phyloP scores from a whole-genome alignment of 179 eudicot genomes.

The Spergularia azorica region DNA sequence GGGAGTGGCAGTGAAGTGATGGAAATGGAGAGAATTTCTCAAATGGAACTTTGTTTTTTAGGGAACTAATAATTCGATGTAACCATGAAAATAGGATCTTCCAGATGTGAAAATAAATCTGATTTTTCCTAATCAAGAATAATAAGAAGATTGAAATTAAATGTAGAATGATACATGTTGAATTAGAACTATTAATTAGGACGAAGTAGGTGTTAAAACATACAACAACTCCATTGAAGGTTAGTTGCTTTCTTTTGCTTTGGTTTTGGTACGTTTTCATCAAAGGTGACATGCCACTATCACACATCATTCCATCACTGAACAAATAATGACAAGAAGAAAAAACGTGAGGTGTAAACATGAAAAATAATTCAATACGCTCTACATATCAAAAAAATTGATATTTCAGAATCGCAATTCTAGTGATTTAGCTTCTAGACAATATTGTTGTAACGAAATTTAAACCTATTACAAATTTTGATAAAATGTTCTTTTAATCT shows the following conservation, averaged over 20 bases:
- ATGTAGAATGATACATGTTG: too few relatives aligned
- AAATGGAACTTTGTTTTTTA: neutral
- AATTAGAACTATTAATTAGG: neutral
- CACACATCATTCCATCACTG: neutral
- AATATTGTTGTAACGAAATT: too few relatives aligned
- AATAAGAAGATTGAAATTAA: neutral
- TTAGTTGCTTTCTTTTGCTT: neutral
- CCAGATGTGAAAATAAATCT: conserved; percentile 4
- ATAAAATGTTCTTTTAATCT: too few relatives aligned
- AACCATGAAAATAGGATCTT: conserved; percentile 17
- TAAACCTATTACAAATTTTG: too few relatives aligned
- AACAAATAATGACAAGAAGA: neutral
- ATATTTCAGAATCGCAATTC: too few relatives aligned
- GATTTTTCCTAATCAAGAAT: conserved; percentile 12
- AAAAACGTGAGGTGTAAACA: neutral
- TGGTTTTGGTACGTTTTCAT: neutral
- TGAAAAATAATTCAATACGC: neutral
- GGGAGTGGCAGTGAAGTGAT: too few relatives aligned
- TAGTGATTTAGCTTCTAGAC: too few relatives aligned
- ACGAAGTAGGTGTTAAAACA: too few relatives aligned
- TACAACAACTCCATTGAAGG: conserved; percentile 19
- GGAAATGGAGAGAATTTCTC: too few relatives aligned
- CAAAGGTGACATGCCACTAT: conserved; percentile 12
- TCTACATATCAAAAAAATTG: too few relatives aligned
- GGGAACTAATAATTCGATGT: neutral